These are phyloP conservation scores for Fusarium chuoi DNA, from an alignment of 2,329 filamentous ascomycete genomes.

Conservation along the genomic window DNA sequence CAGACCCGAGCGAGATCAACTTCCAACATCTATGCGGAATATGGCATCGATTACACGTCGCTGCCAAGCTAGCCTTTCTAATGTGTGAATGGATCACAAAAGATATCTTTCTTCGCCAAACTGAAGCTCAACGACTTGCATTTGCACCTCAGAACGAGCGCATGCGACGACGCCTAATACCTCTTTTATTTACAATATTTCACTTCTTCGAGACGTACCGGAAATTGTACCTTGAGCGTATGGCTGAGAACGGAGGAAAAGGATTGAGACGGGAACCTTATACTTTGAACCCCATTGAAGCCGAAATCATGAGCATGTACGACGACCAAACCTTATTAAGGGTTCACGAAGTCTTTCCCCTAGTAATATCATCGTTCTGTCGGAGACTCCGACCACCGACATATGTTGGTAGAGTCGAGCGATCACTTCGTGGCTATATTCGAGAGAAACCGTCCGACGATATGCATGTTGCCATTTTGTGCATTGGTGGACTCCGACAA, in stretches of 20 bases:
- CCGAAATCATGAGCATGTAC: constrained; percentile 71
- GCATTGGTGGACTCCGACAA: constrained; percentile 69
- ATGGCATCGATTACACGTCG: constrained; percentile 73
- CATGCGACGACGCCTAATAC: constrained; percentile 72
- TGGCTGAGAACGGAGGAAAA: constrained; percentile 61
- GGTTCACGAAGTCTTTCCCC: constrained; percentile 72
- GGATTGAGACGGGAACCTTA: constrained; percentile 64
- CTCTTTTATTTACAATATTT: constrained; percentile 72
- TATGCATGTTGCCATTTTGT: constrained; percentile 69
- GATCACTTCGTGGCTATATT: constrained; percentile 71
- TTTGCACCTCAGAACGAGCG: constrained; percentile 71
- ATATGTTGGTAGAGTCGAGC: constrained; percentile 71
- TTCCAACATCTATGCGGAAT: constrained; percentile 71
- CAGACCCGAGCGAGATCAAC: constrained; percentile 59
- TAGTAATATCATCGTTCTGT: constrained; percentile 72
- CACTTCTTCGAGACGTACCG: constrained; percentile 76
- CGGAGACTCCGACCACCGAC: constrained; percentile 71
- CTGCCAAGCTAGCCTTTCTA: constrained; percentile 68
- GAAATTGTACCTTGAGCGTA: constrained; percentile 66
- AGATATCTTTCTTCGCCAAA: constrained; percentile 70
- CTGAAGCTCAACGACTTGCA: constrained; percentile 63
- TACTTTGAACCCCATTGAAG: constrained; percentile 71
- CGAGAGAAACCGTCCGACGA: constrained; percentile 71
- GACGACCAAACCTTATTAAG: constrained; percentile 70
- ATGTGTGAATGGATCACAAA: constrained; percentile 74